phyloP scores from a whole-genome alignment of 1,284 basidiomycete species.

The Melampsora occidentalis region DNA sequence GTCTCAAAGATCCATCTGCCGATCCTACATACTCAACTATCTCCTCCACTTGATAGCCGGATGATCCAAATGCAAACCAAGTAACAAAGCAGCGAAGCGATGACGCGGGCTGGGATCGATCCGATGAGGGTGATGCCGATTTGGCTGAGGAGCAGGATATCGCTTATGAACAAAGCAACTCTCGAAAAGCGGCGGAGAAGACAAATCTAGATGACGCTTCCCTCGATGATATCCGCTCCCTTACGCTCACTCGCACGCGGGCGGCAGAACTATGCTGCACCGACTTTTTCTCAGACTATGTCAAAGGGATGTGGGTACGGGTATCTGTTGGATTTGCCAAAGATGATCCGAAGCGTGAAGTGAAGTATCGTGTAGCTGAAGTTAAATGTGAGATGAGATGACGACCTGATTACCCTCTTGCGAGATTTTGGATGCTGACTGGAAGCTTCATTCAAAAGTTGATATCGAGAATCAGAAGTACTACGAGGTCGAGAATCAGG shows the following conservation, averaged over 20 bases:
- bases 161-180: neutral
- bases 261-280: slow-evolving; percentile 39
- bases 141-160: slow-evolving; percentile 18
- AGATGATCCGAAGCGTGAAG: slow-evolving; percentile 43
- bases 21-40: neutral
- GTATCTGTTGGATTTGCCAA: slow-evolving; percentile 36
- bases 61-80: slow-evolving; percentile 11
- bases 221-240: slow-evolving; percentile 19
- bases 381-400: neutral
- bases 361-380: slow-evolving; percentile 41
- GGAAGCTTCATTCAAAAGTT: neutral
- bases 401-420: neutral
- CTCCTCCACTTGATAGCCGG: slow-evolving; percentile 1
- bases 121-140: slow-evolving; percentile 35
- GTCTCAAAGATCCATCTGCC: neutral
- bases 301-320: slow-evolving; percentile 41
- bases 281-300: slow-evolving; percentile 36
- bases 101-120: slow-evolving; percentile 10
- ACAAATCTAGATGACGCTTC: slow-evolving; percentile 20
- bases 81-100: slow-evolving; percentile 1
- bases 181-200: slow-evolving; percentile 18
- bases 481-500: slow-evolving; percentile 39
- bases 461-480: slow-evolving; percentile 27
- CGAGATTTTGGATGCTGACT: no score
- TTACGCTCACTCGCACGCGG: slow-evolving; percentile 35